Conservation (phyloP, 768 basidiomycete genomes). For the Hypsizygus marmoreus region DNA sequence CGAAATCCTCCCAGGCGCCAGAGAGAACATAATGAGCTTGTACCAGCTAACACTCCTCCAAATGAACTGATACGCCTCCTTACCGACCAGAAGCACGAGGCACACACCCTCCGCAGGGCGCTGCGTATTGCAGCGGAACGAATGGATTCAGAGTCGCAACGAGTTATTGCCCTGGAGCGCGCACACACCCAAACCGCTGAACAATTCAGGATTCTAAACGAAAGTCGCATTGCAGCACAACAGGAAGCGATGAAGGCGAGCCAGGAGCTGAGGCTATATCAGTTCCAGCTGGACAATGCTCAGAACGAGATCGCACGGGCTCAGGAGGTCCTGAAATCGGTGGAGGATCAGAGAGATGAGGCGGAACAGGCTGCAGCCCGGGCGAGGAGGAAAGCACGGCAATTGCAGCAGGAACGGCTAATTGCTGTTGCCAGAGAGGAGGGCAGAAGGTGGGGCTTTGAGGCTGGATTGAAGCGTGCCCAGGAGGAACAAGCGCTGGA, state of each 20-base stretch:
- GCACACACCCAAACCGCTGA: conserved; percentile 32
- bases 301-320: conserved; percentile 54
- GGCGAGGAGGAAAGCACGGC: conserved; percentile 52
- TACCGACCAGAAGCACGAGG: conserved; percentile 36
- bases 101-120: conserved; percentile 32
- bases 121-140: conserved; percentile 37
- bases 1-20: conserved; percentile 9
- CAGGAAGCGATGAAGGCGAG: conserved; percentile 36
- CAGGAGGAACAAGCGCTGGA: conserved; percentile 27
- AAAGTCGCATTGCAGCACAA: conserved; percentile 36
- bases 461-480: conserved; percentile 47
- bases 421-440: conserved; percentile 59
- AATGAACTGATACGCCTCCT: conserved; percentile 33
- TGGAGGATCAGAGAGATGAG: conserved; percentile 56
- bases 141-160: conserved; percentile 34
- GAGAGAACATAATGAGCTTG: conserved; percentile 8
- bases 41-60: conserved; percentile 14
- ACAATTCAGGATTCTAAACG: conserved; percentile 36
- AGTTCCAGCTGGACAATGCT: conserved; percentile 41
- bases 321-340: conserved; percentile 46
- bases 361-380: conserved; percentile 56
- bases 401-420: conserved; percentile 50
- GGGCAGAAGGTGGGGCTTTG: conserved; percentile 52
- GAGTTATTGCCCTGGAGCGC: conserved; percentile 36
- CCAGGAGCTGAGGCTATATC: conserved; percentile 39